These are phyloP conservation scores for Sporodiniella umbellata DNA, from an alignment of 371 early-diverging fungal genomes.

Conservation along the genomic window DNA sequence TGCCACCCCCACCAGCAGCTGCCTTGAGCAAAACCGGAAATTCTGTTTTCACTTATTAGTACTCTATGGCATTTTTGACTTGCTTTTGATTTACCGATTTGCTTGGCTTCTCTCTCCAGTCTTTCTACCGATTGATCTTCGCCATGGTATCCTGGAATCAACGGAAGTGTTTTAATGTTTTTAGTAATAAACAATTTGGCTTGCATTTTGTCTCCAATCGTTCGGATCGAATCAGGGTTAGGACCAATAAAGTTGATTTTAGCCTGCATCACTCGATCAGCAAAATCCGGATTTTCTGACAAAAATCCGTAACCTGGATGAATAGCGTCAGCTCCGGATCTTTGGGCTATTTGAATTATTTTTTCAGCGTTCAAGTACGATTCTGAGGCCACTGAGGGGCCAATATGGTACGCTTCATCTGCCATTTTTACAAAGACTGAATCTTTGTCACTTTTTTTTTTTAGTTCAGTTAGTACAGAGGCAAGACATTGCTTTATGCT, in stretches of 20 bases:
- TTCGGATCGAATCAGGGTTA: constrained; percentile 72
- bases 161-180: constrained; percentile 71
- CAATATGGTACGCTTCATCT: constrained; percentile 75
- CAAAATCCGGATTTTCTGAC: constrained; percentile 80
- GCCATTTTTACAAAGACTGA: constrained; percentile 82
- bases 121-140: constrained; percentile 59
- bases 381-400: constrained; percentile 68
- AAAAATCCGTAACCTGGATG: constrained; percentile 93
- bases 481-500: constrained; percentile 5
- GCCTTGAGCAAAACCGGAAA: constrained; percentile 90
- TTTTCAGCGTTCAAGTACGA: constrained; percentile 69
- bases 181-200: constrained; percentile 59
- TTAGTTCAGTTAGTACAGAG: too few relatives aligned
- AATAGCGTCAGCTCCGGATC: constrained; percentile 73
- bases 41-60: constrained; percentile 42
- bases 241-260: constrained; percentile 84
- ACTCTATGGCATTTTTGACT: constrained; percentile 15
- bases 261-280: constrained; percentile 59
- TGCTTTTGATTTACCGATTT: constrained; percentile 33
- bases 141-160: constrained; percentile 92
- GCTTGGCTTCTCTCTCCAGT: constrained; percentile 51
- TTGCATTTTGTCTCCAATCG: constrained; percentile 95
- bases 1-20: constrained; percentile 92
- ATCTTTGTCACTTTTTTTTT: constrained; percentile 69
- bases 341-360: constrained; percentile 54